Percentiles rank a stretch among this genome's conserved stretches.
Conservation (phyloP, 305 asterid genomes). For the Solanum hybrid region DNA sequence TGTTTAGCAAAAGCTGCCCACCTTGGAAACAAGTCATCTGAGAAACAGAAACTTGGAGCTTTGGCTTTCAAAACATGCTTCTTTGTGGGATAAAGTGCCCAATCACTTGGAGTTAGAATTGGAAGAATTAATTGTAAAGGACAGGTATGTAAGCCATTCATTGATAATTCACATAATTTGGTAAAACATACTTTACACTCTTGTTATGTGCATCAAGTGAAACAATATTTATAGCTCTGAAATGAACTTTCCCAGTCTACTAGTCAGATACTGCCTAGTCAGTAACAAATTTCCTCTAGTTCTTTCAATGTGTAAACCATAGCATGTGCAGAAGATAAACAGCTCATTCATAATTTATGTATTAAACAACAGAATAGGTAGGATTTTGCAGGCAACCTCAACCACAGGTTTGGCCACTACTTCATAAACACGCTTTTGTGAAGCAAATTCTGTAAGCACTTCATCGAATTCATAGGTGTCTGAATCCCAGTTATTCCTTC, state of each 20-base stretch:
- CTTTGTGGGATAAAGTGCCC: not conserved
- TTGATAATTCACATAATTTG: not conserved
- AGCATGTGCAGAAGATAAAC: not conserved
- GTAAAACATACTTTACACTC: not conserved
- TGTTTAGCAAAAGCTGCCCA: not conserved
- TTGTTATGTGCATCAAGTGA: not conserved
- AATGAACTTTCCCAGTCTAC: not conserved
- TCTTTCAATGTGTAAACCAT: not conserved
- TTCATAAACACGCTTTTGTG: constrained; percentile 90
- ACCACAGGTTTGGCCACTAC: constrained; percentile 95
- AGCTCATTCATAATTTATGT: not conserved
- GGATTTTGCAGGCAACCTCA: constrained; percentile 38
- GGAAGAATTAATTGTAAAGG: not conserved
- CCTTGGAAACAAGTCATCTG: not conserved
- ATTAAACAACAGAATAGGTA: not conserved
- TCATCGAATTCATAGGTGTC: constrained; percentile 91
- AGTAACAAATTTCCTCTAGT: not conserved
- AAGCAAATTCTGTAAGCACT: constrained; percentile 76
- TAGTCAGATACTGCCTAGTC: not conserved
- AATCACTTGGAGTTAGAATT: not conserved
- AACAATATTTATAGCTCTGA: not conserved
- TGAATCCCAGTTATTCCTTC: constrained; percentile 84
- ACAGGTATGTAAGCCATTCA: not conserved
- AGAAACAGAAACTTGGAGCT: not conserved
- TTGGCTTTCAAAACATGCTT: not conserved